Evolutionary conservation across 768 basidiomycete genomes (phyloP).

Genomic region (Mycena capillaripes): DNA sequence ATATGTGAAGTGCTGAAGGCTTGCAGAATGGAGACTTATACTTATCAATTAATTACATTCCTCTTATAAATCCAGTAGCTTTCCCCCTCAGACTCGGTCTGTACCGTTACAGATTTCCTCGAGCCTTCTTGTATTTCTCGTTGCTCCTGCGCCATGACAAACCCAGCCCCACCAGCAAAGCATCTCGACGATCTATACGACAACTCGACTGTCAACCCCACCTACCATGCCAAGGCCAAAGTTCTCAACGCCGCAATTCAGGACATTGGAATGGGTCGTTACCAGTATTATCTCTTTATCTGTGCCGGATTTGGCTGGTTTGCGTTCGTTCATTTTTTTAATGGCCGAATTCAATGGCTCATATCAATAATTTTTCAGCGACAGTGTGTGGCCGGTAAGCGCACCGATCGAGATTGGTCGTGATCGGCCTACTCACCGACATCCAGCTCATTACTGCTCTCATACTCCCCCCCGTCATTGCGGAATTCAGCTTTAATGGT

Average conservation of each 20-base stretch:
- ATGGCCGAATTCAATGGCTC: neutral
- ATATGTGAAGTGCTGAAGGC: too few species aligned
- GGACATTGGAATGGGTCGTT: constrained; percentile 80
- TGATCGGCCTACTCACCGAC: neutral
- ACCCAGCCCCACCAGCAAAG: neutral
- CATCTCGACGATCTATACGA: too few species aligned
- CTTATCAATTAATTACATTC: too few species aligned
- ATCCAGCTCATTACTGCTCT: constrained; percentile 73
- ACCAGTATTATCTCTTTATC: constrained; percentile 75
- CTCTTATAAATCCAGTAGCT: too few species aligned
- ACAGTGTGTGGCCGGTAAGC: constrained; percentile 83
- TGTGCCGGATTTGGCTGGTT: constrained; percentile 85
- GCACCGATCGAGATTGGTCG: neutral
- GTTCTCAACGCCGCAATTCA: constrained; percentile 73
- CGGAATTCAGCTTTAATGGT: too few species aligned
- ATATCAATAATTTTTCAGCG: constrained; percentile 50
- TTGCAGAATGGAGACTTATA: too few species aligned
- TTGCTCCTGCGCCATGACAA: neutral
- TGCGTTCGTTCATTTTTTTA: constrained; percentile 60
- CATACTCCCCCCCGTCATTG: constrained; percentile 72
- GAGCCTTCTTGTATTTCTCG: constrained; percentile 11
- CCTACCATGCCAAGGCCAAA: constrained; percentile 70
- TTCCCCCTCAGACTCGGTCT: too few species aligned
- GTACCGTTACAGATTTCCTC: too few species aligned
- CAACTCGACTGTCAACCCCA: constrained; percentile 58